Percentiles rank a stretch among this genome's conserved stretches.
Evolutionary conservation across 345 rosid genomes (phyloP).

Genomic region (Sonneratia caseolaris): DNA sequence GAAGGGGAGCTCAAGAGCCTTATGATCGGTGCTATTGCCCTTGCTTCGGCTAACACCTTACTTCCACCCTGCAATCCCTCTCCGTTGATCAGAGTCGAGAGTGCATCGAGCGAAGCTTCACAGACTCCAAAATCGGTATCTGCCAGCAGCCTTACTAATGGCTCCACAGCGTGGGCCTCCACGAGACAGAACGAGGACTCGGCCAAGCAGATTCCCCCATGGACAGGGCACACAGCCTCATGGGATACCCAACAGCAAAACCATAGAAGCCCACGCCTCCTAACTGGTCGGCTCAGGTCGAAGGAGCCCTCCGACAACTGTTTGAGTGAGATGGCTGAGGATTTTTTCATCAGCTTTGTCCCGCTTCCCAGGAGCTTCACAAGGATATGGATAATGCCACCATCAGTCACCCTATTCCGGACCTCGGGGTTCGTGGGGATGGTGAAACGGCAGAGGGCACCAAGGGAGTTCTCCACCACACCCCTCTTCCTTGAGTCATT

Average conservation of each 20-base stretch:
- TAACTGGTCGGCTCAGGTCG: constrained; percentile 26
- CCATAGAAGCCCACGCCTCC: constrained; percentile 27
- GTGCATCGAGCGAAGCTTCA: constrained; percentile 53
- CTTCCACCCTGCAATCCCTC: constrained; percentile 44
- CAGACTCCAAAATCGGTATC: constrained; percentile 37
- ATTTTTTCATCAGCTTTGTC: constrained; percentile 33
- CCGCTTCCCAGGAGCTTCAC: constrained; percentile 41
- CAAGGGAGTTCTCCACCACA: constrained; percentile 38
- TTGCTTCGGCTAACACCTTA: constrained; percentile 43
- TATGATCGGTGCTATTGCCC: constrained; percentile 40
- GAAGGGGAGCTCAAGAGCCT: constrained; percentile 41
- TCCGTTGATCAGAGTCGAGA: constrained; percentile 48
- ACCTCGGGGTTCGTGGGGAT: constrained; percentile 30
- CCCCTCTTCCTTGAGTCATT: constrained; percentile 24
- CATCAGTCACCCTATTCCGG: constrained; percentile 48
- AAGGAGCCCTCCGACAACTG: constrained; percentile 40
- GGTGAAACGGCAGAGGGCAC: constrained; percentile 48
- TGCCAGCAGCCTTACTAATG: constrained; percentile 39
- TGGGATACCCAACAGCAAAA: constrained; percentile 38
- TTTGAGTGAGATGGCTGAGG: constrained; percentile 40
- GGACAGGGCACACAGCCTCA: constrained; percentile 34
- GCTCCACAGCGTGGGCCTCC: constrained; percentile 46
- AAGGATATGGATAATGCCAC: constrained; percentile 37
- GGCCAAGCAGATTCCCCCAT: constrained; percentile 47
- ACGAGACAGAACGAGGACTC: constrained; percentile 59